A percentile compares a stretch with the other conserved stretches of the same genome.
These are phyloP conservation scores for Sorghum bicolor DNA, from an alignment of 176 grass and related monocot genomes.

Conservation along the genomic window Sorghum_bicolor_NCBIv3 NC_012870.2:80873001-80873500, in stretches of 20 bases:
- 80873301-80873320: conserved; percentile 45
- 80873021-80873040: not conserved
- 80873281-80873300: conserved; percentile 32
- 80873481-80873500: conserved; percentile 70
- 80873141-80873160: not conserved
- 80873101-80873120: conserved; percentile 65
- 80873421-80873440: not conserved
- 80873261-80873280: conserved; percentile 49
- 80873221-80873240: conserved; percentile 66
- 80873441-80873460: not conserved
- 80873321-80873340: conserved; percentile 46
- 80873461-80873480: conserved; percentile 47
- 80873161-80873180: not conserved
- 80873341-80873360: conserved; percentile 47
- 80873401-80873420: not conserved
- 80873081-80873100: conserved; percentile 53
- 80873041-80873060: conserved; percentile 44
- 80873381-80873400: not conserved
- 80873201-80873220: not conserved
- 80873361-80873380: conserved; percentile 36
- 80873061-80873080: conserved; percentile 52
- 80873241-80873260: conserved; percentile 53
- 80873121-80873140: conserved; percentile 62
- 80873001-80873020: conserved; percentile 6
- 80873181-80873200: conserved; percentile 20